Base-by-base conservation (phyloP, 2,329 filamentous ascomycete species). In the Botrytis pseudocinerea region DNA sequence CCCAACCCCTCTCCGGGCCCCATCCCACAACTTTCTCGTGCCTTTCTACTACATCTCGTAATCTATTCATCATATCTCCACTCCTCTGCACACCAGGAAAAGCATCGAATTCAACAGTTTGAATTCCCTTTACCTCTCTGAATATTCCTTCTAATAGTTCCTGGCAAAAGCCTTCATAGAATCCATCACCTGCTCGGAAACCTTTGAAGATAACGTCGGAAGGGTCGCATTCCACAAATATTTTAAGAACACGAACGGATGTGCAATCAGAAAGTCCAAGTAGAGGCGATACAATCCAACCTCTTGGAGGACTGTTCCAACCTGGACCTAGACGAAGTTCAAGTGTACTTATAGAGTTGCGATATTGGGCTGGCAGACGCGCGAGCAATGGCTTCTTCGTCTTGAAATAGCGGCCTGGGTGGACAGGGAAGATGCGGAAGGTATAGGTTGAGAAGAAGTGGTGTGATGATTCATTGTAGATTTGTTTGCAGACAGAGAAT, bases 201-300 rank as follows among this genome's bases (percentile, higher is more conserved):
- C 91, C 92, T 71, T 88, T 87, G 77, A 93, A 93, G 32, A 89
- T 83, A 42, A 85, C 85, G 77, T 91, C 87, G 70, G 89, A 92
- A 0, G 92, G 92, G 78, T 95, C 92, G 75, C 87, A 88, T 80
- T 94, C 89, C 38, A 94, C 88, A 78, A 92, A 92, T 18, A 95
- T 87, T 40, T 86, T 88, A 65, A 95, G 80, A 22, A 84, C 84
- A 44, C 86, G 85, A 32, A 92, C 86, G 65, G 85, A 88, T 73
- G 82, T 82, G 80, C 90, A 92, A 69, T 93, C 89, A 1, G 80
- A 76, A 10, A 95, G 84, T 0, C 92, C 91, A 0, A 94, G 84
- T 1, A 86, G 85, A 7, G 86, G 83, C 76, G 90, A 90, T 20
- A 93, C 89, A 1, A 89, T 88, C 90, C 93, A 94, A 68, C 90